Percentiles rank a stretch among this genome's conserved stretches.
Evolutionary conservation across 768 basidiomycete genomes (phyloP).

Genomic region (Gymnopilus dilepis): DNA sequence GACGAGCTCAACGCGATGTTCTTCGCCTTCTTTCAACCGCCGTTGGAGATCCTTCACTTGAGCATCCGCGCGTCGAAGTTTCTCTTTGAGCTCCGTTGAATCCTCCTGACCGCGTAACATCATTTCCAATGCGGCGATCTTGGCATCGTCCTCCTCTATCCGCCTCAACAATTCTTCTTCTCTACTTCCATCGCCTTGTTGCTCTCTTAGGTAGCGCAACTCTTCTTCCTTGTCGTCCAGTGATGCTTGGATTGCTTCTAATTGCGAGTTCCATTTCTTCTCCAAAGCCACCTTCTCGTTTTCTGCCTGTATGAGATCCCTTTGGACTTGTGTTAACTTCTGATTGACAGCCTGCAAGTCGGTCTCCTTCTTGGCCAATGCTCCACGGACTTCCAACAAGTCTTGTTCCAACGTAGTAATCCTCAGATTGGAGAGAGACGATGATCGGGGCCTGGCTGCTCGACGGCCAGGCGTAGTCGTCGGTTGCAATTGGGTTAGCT

Average conservation of each 20-base stretch:
- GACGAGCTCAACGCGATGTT: slow-evolving; percentile 49
- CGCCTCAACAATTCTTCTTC: slow-evolving; percentile 68
- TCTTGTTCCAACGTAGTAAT: slow-evolving; percentile 61
- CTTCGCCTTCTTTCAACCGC: slow-evolving; percentile 46
- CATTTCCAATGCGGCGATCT: slow-evolving; percentile 61
- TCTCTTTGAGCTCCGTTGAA: slow-evolving; percentile 43
- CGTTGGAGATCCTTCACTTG: slow-evolving; percentile 49
- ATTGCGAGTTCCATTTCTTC: slow-evolving; percentile 46
- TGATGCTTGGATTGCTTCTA: slow-evolving; percentile 46
- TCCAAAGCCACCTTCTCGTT: slow-evolving; percentile 66
- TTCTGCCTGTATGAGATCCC: slow-evolving; percentile 53
- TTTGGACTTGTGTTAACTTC: slow-evolving; percentile 55
- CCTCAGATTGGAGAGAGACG: slow-evolving; percentile 59
- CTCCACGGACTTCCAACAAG: slow-evolving; percentile 49
- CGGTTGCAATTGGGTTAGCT: slow-evolving; percentile 36
- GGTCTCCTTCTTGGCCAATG: slow-evolving; percentile 48
- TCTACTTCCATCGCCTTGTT: slow-evolving; percentile 48
- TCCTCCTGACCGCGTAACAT: slow-evolving; percentile 48
- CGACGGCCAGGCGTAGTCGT: slow-evolving; percentile 38
- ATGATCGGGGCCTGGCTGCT: slow-evolving; percentile 56
- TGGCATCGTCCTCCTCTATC: slow-evolving; percentile 76
- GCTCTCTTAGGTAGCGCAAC: slow-evolving; percentile 47
- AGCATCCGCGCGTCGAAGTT: slow-evolving; percentile 42
- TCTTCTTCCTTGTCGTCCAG: slow-evolving; percentile 69
- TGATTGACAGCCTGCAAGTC: slow-evolving; percentile 48